Evolutionary conservation across 352 stramenopile genomes (phyloP).

Genomic region (Aphanomyces stellatus): DNA sequence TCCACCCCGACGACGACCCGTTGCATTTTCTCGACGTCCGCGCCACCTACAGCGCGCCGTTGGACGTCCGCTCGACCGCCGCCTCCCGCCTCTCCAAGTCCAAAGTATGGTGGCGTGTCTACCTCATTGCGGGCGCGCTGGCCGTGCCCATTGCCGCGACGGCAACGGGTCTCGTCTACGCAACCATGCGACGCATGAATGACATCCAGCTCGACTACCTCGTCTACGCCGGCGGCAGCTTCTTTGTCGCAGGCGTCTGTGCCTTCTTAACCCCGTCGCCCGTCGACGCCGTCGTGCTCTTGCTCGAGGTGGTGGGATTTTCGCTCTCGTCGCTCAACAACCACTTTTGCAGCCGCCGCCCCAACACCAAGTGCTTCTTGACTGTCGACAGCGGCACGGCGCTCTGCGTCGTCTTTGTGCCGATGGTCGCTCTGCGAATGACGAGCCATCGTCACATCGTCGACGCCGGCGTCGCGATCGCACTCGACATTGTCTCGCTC

Average conservation of each 20-base stretch:
- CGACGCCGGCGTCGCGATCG: conserved; percentile 25
- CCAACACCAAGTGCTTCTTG: conserved; percentile 57
- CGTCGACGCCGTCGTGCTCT: background rate
- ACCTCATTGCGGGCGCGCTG: background rate
- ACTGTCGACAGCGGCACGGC: conserved; percentile 42
- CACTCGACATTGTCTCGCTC: conserved; percentile 49
- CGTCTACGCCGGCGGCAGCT: background rate
- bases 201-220: background rate
- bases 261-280: background rate
- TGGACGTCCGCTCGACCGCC: background rate
- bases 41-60: background rate
- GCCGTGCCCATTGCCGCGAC: background rate
- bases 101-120: background rate
- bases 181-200: background rate
- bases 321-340: conserved; percentile 6
- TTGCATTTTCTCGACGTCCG: background rate
- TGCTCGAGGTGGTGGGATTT: background rate
- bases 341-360: conserved; percentile 53
- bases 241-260: background rate
- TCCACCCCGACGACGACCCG: background rate
- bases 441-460: background rate
- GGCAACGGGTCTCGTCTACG: background rate
- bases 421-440: conserved; percentile 45
- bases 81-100: background rate
- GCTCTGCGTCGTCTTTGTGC: conserved; percentile 39